Percentiles rank a stretch among this genome's conserved stretches.
Conservation (phyloP, 1,139 yeast genomes). For the Blastobotrys capitulatus region DNA sequence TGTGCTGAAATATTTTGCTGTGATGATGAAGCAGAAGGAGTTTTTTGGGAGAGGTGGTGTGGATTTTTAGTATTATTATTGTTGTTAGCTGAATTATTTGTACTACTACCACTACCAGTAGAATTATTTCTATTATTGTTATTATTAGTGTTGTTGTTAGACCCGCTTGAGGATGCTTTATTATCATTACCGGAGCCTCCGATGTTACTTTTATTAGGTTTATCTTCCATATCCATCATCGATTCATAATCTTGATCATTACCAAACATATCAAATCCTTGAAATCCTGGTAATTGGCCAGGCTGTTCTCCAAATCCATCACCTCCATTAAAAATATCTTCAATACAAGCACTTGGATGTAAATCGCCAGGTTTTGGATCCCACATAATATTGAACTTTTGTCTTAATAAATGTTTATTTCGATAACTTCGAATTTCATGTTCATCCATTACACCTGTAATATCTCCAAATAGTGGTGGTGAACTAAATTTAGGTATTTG, state of each 20-base stretch:
- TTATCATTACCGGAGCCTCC: not conserved
- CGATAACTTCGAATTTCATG: constrained; percentile 11
- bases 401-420: not conserved
- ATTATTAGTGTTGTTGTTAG: not conserved
- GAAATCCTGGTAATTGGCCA: constrained; percentile 1
- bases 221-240: not conserved
- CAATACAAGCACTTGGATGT: constrained; percentile 66
- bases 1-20: not conserved
- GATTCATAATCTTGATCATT: not conserved
- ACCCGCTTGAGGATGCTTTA: not conserved
- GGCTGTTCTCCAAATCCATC: constrained; percentile 43
- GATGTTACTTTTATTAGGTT: not conserved
- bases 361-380: constrained; percentile 70
- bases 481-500: constrained; percentile 29
- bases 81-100: not conserved
- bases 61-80: not conserved
- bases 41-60: no score
- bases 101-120: not conserved
- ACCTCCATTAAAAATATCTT: constrained; percentile 70
- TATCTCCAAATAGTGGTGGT: constrained; percentile 32
- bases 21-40: constrained; percentile 2
- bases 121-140: not conserved
- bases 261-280: not conserved
- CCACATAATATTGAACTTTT: constrained; percentile 68
- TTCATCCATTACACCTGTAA: constrained; percentile 32